A percentile compares a stretch with the other conserved stretches of the same genome.
phyloP scores from a whole-genome alignment of 495 filamentous ascomycete species.

The Penicillium robsamsonii region DNA sequence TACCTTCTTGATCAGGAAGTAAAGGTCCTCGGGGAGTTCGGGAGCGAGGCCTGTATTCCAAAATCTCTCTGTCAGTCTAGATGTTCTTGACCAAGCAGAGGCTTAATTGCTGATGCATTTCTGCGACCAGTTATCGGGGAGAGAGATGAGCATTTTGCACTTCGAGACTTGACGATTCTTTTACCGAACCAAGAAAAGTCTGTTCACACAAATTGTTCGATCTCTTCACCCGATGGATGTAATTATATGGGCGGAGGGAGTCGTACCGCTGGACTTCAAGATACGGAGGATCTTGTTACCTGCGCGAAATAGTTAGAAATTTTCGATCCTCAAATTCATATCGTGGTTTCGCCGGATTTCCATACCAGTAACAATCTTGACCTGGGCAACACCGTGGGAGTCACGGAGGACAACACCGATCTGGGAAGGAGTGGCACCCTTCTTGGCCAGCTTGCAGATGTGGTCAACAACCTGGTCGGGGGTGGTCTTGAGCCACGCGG shows the following conservation, averaged over 20 bases:
- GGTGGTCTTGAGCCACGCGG: slow-evolving; percentile 91
- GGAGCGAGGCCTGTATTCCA: slow-evolving; percentile 84
- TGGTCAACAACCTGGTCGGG: slow-evolving; percentile 91
- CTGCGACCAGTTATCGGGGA: slow-evolving; percentile 24
- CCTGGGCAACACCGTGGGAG: slow-evolving; percentile 94
- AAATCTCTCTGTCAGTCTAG: slow-evolving; percentile 89
- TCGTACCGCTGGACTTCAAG: slow-evolving; percentile 90
- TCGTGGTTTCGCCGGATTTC: slow-evolving; percentile 10
- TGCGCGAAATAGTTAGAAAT: slow-evolving; percentile 37
- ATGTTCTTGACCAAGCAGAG: slow-evolving; percentile 85
- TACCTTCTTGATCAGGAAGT: slow-evolving; percentile 99
- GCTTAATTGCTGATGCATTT: slow-evolving; percentile 50
- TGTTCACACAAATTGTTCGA: slow-evolving; percentile 17
- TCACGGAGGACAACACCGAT: slow-evolving; percentile 98
- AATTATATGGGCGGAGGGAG: slow-evolving; percentile 24
- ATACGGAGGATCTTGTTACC: slow-evolving; percentile 99
- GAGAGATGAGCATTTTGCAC: slow-evolving; percentile 14
- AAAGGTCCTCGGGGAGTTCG: slow-evolving; percentile 95
- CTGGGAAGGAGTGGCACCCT: slow-evolving; percentile 95
- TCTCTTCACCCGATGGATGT: slow-evolving; percentile 30
- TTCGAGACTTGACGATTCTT: slow-evolving; percentile 9
- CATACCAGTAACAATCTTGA: slow-evolving; percentile 94
- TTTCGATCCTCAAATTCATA: background rate
- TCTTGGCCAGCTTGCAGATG: slow-evolving; percentile 98
- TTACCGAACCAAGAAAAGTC: slow-evolving; percentile 8